These are phyloP conservation scores for Pelargonium nanum DNA, from an alignment of 345 rosid species.

Conservation along the genomic window DNA sequence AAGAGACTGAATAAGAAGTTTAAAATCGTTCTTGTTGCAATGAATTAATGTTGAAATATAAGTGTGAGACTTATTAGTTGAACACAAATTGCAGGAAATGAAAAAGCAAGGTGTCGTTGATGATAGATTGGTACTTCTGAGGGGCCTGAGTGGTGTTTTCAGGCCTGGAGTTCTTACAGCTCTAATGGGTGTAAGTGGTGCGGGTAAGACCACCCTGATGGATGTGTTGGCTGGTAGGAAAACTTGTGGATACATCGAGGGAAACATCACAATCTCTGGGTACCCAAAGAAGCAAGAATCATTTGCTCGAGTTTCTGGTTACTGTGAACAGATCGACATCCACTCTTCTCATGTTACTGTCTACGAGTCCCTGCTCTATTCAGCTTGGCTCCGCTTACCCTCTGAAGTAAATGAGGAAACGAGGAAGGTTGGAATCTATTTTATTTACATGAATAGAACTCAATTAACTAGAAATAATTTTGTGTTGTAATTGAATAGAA, in stretches of 20 bases:
- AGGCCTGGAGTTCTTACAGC: conserved; percentile 1
- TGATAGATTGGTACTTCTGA: not conserved
- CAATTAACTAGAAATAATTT: too few species aligned
- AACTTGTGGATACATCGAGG: not conserved
- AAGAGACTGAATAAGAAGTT: too few species aligned
- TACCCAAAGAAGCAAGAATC: not conserved
- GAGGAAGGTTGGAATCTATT: not conserved
- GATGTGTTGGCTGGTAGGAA: not conserved
- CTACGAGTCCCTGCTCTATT: not conserved
- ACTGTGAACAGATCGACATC: conserved; percentile 1
- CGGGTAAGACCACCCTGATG: not conserved
- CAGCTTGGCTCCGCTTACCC: not conserved
- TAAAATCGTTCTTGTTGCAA: not conserved
- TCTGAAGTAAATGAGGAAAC: not conserved
- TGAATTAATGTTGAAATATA: not conserved
- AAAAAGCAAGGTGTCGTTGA: not conserved
- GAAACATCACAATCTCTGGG: not conserved
- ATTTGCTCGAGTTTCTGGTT: not conserved
- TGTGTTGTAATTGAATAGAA: too few species aligned
- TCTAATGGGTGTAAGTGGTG: conserved; percentile 1
- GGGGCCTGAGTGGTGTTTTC: not conserved
- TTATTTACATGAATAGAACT: not conserved
- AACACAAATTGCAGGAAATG: not conserved
- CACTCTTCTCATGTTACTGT: conserved; percentile 2
- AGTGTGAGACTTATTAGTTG: not conserved